A percentile compares a stretch with the other conserved stretches of the same genome.
phyloP scores from a whole-genome alignment of 495 filamentous ascomycete genomes.

The Penicillium fimorum region DNA sequence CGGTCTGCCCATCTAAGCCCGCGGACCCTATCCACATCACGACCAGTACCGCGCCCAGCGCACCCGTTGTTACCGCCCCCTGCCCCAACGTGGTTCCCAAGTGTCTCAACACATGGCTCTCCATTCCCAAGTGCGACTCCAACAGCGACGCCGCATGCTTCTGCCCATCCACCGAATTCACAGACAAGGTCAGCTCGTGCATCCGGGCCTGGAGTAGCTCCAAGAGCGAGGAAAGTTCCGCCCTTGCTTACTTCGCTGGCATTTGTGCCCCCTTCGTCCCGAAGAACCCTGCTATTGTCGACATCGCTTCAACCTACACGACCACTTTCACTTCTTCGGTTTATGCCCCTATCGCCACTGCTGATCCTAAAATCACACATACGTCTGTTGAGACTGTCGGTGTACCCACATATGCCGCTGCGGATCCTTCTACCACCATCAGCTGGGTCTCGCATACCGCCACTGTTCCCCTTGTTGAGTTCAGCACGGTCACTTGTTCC shows the following conservation, averaged over 20 bases:
- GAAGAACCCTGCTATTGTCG: slow-evolving; percentile 79
- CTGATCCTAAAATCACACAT: slow-evolving; percentile 23
- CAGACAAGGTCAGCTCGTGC: slow-evolving; percentile 76
- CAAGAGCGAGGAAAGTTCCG: slow-evolving; percentile 59
- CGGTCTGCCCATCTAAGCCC: slow-evolving; percentile 39
- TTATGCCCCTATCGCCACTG: slow-evolving; percentile 14
- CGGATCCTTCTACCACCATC: slow-evolving; percentile 59
- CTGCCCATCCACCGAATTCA: slow-evolving; percentile 76
- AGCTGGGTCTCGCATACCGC: slow-evolving; percentile 58
- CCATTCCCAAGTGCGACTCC: slow-evolving; percentile 69
- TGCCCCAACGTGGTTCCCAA: slow-evolving; percentile 78
- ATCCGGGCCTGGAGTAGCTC: slow-evolving; percentile 71
- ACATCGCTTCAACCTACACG: slow-evolving; percentile 54
- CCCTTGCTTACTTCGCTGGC: slow-evolving; percentile 81
- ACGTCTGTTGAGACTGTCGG: neutral
- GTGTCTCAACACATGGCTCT: slow-evolving; percentile 92
- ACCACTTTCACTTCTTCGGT: slow-evolving; percentile 33
- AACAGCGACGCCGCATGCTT: slow-evolving; percentile 85
- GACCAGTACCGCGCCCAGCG: neutral
- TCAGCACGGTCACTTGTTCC: slow-evolving; percentile 56
- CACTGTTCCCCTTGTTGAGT: slow-evolving; percentile 69
- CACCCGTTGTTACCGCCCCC: slow-evolving; percentile 9
- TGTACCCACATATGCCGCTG: neutral
- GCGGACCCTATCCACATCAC: slow-evolving; percentile 30
- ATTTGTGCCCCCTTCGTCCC: slow-evolving; percentile 77